Percentiles rank a stretch among this genome's conserved stretches.
phyloP scores from a whole-genome alignment of 2,329 filamentous ascomycete species.

The Fusarium sp. region DNA sequence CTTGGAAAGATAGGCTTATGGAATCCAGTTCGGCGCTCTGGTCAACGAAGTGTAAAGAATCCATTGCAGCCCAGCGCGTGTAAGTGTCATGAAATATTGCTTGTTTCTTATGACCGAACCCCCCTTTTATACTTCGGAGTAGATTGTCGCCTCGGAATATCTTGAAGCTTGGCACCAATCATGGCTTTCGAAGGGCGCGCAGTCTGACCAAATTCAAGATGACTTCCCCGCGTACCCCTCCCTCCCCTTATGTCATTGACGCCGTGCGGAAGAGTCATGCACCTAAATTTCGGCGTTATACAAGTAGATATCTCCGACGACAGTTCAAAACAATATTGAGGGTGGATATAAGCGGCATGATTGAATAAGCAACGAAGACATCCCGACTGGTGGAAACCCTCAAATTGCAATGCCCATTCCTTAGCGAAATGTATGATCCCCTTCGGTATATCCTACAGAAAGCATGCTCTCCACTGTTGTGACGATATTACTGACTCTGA shows the following conservation, averaged over 20 bases:
- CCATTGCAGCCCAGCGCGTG: background rate
- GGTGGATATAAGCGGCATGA: no score
- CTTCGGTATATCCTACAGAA: background rate
- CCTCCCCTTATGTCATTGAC: slow-evolving; percentile 1
- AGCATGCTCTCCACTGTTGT: background rate
- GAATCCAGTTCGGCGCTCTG: slow-evolving; percentile 5
- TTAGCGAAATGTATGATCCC: no score
- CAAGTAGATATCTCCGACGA: fast-evolving
- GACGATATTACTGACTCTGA: no score
- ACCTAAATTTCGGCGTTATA: background rate
- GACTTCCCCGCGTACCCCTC: slow-evolving; percentile 8
- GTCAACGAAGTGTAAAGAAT: background rate
- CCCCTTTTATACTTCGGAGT: background rate
- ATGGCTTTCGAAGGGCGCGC: slow-evolving; percentile 1
- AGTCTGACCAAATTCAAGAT: background rate
- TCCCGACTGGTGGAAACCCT: no score
- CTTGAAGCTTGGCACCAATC: background rate
- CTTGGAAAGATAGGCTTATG: slow-evolving; percentile 8
- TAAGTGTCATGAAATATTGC: fast-evolving
- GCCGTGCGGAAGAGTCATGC: background rate
- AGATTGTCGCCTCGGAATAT: fast-evolving
- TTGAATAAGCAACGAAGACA: no score
- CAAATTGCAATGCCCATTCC: no score
- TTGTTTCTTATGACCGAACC: fast-evolving
- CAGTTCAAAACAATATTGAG: background rate